Base-by-base conservation (phyloP, 192 early-diverging fungal species). In the Entophlyctis helioformis region DNA sequence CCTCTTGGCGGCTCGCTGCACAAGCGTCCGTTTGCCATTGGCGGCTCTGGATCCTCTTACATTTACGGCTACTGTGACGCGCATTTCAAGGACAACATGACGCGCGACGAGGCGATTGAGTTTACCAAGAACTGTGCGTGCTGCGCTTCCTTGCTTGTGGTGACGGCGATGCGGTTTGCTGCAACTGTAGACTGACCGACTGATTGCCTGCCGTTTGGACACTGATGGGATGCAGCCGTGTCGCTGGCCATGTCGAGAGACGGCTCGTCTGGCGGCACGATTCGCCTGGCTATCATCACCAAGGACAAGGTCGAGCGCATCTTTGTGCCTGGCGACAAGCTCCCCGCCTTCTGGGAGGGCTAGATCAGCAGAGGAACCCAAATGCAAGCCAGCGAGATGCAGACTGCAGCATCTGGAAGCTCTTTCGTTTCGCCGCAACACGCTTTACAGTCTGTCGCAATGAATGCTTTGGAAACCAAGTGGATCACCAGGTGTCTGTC, bases 21-120 rank as follows among this genome's bases (percentile, higher is more conserved):
- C 60, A 80, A 79, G 56, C 77, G 84, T 46, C 81, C 86, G n/a
- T 96, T 87, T 77, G 76, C 91, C 4, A 86, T 96, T 53, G 91
- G 87, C 41, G 96, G 96, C 28, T 87, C 83, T 53, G 96, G 96
- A 22, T 95, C 91, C 10, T 81, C 84, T 10, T 99, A 87, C 60
- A 95, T 99, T 53, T 99, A 96, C 56, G 96, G 96, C 39, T 99
- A 89, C 63, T 97, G 93, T 59, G 96, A 99, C 71, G 69, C 90
- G 41, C 48, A 59, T 18, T 99, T 73, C 56, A 72, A 66, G 24
- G 80, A 84, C 6, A 67, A 67, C 42, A 93, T 99, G 91, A 82
- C 59, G 26, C 62, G 67, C 52, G 87, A 96, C 21, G 85, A 99
- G 60, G 80, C 81, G 42, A 67, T 96, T 36, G 66, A 83, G 33